Conservation (phyloP, 1,139 yeast genomes). For the Candida anutae region DNA sequence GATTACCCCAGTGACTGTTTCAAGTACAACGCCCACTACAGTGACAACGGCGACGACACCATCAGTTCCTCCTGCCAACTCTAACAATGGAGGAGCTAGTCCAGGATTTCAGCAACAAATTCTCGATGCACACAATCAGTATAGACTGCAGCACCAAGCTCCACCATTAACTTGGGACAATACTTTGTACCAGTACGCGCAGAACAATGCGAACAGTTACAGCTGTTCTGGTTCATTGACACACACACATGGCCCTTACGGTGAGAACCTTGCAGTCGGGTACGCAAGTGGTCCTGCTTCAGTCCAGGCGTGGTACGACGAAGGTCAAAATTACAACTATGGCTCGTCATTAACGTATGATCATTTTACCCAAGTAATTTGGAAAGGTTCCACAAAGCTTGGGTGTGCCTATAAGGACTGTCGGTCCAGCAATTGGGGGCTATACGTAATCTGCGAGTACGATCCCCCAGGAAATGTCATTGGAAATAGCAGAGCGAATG, state of each 20-base stretch:
- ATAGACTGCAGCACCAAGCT: slow-evolving; percentile 16
- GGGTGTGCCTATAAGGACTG: slow-evolving; percentile 70
- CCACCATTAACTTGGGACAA: slow-evolving; percentile 14
- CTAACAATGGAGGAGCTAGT: slow-evolving; percentile 1
- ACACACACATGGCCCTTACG: slow-evolving; percentile 18
- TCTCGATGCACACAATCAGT: slow-evolving; percentile 16
- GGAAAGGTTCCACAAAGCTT: slow-evolving; percentile 61
- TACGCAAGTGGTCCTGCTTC: slow-evolving; percentile 14
- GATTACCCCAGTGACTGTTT: not conserved
- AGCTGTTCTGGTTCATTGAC: slow-evolving; percentile 19
- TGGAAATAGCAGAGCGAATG: slow-evolving; percentile 11
- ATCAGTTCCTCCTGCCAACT: slow-evolving; percentile 1
- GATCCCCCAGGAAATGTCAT: slow-evolving; percentile 17
- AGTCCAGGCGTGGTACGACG: slow-evolving; percentile 19
- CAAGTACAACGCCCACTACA: not conserved
- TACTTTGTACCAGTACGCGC: slow-evolving; percentile 15
- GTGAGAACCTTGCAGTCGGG: slow-evolving; percentile 21
- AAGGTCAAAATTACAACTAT: slow-evolving; percentile 13
- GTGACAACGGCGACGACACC: slow-evolving; percentile 1
- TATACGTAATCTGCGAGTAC: slow-evolving; percentile 17
- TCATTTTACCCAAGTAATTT: slow-evolving; percentile 83
- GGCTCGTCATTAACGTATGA: slow-evolving; percentile 31
- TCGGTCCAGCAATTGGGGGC: slow-evolving; percentile 12
- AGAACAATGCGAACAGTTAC: slow-evolving; percentile 16
- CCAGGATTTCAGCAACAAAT: slow-evolving; percentile 12